These are phyloP conservation scores for Amyloporia xantha DNA, from an alignment of 768 basidiomycete species.

Conservation along the genomic window DNA sequence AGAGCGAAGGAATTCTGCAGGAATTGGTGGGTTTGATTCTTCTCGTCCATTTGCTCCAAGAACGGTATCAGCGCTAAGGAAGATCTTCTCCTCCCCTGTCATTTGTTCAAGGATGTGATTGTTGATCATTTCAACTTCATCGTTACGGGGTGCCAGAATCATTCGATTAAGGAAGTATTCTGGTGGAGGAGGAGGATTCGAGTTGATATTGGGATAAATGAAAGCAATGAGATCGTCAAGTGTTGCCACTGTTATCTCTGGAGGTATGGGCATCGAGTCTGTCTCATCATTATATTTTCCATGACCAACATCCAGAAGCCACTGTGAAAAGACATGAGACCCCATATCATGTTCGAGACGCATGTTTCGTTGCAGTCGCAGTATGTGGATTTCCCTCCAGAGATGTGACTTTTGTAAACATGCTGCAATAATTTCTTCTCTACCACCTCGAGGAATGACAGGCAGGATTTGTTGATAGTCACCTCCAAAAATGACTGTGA, in stretches of 20 bases:
- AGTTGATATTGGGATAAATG: not conserved
- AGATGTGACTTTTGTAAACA: conserved; percentile 15
- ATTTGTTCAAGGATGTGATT: conserved; percentile 10
- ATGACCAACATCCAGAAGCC: conserved; percentile 15
- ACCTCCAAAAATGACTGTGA: conserved; percentile 36
- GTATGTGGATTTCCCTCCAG: conserved; percentile 1
- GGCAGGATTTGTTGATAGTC: conserved; percentile 44
- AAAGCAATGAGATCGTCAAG: not conserved
- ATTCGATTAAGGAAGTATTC: conserved; percentile 31
- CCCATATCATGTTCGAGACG: not conserved
- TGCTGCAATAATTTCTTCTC: conserved; percentile 32
- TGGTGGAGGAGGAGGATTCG: too few relatives aligned
- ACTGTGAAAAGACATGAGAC: conserved; percentile 4
- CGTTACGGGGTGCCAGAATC: conserved; percentile 30
- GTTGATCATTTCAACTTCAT: conserved; percentile 30
- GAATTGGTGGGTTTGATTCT: conserved; percentile 24
- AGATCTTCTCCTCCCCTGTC: conserved; percentile 16
- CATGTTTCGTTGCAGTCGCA: conserved; percentile 1
- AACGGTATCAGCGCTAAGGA: conserved; percentile 16
- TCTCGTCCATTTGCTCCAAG: conserved; percentile 21
- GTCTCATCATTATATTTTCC: conserved; percentile 1
- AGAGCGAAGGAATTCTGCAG: conserved; percentile 32
- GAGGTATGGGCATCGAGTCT: conserved; percentile 1
- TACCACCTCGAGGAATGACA: conserved; percentile 31
- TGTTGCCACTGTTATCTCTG: not conserved